Base-by-base conservation (phyloP, 2,329 filamentous ascomycete species). In the Knufia petricola region DNA sequence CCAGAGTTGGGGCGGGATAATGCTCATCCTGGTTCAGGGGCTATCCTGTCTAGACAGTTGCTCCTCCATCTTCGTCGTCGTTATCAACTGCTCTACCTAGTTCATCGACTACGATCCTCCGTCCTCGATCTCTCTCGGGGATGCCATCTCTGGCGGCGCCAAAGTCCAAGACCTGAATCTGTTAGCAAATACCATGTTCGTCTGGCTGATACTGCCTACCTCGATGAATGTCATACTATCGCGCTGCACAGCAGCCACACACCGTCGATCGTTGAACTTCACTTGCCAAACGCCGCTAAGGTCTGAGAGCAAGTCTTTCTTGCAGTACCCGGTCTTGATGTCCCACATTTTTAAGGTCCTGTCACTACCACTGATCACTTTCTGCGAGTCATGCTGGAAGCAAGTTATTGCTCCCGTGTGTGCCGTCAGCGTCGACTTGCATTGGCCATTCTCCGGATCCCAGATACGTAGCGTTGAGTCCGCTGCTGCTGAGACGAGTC, bases 331-430 rank as follows among this genome's bases (percentile, higher is more conserved):
- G 1, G 84, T 94, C 60, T 82, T 80, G 43, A 95, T 85, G 61
- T 98, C 87, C 92, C 92, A 98, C 87, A 98, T 94, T 73, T 98
- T 98, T 55, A 98, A 74, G 2, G 87, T 95, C 60, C 90, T 82
- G 65, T 98, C 92, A 51, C 87, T 95, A 48, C 92, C 92, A 34
- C 87, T 94, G 50, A 98, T 95, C 28, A 98, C 89, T 64, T 98
- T 98, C 57, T 89, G 85, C 0, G 84, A 87, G 63, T 98, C 92
- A 59, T 98, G 92, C 66, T 98, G 92, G 67, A 98, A 98, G 66
- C 92, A 98, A 3, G 92, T 98, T 55, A 98, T 98, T 19, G 92
- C 92, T 30, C 90, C 92, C 0, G 90, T 96, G 61, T 98, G 92
- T 0, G 92, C 92, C 58, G 84, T 90, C 50, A 98, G 73, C 9